Conservation (phyloP, 2,329 filamentous ascomycete genomes). For the Ophiocordyceps camponoti-saundersi region DNA sequence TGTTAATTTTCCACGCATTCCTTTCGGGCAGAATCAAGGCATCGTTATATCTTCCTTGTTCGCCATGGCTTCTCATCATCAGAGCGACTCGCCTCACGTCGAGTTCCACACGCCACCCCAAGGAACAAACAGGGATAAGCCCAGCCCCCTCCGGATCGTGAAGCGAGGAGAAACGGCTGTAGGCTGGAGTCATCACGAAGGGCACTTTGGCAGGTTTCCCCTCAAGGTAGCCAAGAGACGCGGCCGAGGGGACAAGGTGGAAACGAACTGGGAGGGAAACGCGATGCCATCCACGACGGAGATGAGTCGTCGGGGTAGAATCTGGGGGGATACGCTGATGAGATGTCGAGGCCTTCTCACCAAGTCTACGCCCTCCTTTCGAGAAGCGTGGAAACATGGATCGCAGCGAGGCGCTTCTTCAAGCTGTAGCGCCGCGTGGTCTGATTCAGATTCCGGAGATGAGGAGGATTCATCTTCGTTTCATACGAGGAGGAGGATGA, state of each 20-base stretch:
- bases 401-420: not conserved
- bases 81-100: constrained; percentile 9
- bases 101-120: constrained; percentile 13
- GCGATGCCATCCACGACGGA: constrained; percentile 4
- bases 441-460: not conserved
- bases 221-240: constrained; percentile 4
- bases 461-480: not conserved
- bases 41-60: not conserved
- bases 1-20: too few relatives aligned
- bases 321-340: constrained; percentile 5
- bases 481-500: not conserved
- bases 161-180: constrained; percentile 14
- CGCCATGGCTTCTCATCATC: constrained; percentile 17
- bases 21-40: not conserved
- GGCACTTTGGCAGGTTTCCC: not conserved
- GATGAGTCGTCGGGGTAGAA: not conserved
- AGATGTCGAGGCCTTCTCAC: constrained; percentile 4
- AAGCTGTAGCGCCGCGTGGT: not conserved
- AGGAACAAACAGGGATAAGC: constrained; percentile 11
- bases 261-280: not conserved
- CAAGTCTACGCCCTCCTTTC: not conserved
- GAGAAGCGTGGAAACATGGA: not conserved
- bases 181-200: not conserved
- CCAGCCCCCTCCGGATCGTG: constrained; percentile 32
- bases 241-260: not conserved